phyloP scores from a whole-genome alignment of 2,329 filamentous ascomycete genomes.

The Calonectria ilicicola region DNA sequence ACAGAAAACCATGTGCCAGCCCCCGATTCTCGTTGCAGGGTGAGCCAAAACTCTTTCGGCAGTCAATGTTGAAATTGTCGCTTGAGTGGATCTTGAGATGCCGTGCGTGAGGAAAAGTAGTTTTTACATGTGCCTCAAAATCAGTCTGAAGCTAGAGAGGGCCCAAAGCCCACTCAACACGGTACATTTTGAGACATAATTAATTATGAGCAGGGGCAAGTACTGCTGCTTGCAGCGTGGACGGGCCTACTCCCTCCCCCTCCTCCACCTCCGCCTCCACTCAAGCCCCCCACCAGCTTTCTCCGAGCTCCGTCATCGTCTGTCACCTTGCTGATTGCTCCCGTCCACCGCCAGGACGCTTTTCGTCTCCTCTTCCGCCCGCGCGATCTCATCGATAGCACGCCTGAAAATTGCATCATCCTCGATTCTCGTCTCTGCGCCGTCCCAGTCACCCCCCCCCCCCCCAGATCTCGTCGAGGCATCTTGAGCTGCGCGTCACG shows the following conservation, averaged over 20 bases:
- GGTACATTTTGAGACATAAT: slow-evolving; percentile 6
- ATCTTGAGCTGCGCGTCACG: background rate
- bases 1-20: background rate
- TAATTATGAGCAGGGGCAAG: slow-evolving; percentile 7
- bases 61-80: background rate
- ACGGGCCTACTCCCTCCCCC: background rate
- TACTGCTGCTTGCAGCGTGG: slow-evolving; percentile 10
- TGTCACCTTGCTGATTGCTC: background rate
- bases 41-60: background rate
- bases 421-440: background rate
- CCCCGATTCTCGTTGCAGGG: background rate
- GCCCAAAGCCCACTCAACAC: slow-evolving; percentile 14
- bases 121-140: slow-evolving; percentile 19
- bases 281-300: slow-evolving; percentile 30
- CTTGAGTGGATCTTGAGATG: slow-evolving; percentile 5
- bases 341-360: background rate
- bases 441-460: too few species aligned
- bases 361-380: background rate
- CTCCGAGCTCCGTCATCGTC: slow-evolving; percentile 27
- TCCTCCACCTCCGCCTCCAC: slow-evolving; percentile 27
- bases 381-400: background rate
- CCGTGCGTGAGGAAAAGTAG: slow-evolving; percentile 12
- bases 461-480: background rate
- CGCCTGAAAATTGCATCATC: background rate
- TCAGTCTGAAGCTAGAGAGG: slow-evolving; percentile 14